phyloP scores from a whole-genome alignment of 2,329 filamentous ascomycete species.

The Boeremia lycopersici region DNA sequence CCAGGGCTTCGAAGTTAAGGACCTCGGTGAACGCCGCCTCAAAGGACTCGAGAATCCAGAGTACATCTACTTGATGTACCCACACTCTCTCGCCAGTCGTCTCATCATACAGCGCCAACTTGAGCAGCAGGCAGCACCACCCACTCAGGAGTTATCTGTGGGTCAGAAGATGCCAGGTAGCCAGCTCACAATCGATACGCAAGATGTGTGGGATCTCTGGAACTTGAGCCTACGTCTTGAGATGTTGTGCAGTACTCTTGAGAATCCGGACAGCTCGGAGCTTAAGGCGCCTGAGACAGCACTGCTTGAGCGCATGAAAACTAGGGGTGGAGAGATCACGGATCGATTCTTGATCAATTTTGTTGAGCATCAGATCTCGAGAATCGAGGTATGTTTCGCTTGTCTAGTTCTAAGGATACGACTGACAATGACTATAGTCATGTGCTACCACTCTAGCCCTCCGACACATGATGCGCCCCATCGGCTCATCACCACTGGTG shows the following conservation, averaged over 20 bases:
- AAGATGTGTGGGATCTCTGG: conserved; percentile 89
- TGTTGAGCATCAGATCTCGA: conserved; percentile 91
- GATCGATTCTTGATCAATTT: conserved; percentile 88
- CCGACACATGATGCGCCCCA: conserved; percentile 77
- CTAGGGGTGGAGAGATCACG: conserved; percentile 80
- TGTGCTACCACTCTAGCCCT: conserved; percentile 80
- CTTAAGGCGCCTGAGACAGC: conserved; percentile 83
- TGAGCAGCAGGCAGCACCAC: conserved; percentile 48
- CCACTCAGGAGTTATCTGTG: conserved; percentile 53
- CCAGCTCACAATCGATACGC: conserved; percentile 78
- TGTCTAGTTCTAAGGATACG: background rate
- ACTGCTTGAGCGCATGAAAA: conserved; percentile 75
- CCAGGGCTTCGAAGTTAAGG: conserved; percentile 95
- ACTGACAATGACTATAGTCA: conserved; percentile 61
- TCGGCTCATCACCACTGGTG: conserved; percentile 66
- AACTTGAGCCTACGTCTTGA: conserved; percentile 86
- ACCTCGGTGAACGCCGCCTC: conserved; percentile 91
- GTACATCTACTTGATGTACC: conserved; percentile 93
- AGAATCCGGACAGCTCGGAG: conserved; percentile 66
- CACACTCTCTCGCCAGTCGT: conserved; percentile 82
- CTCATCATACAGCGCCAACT: conserved; percentile 70
- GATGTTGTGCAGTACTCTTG: conserved; percentile 89
- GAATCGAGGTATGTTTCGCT: conserved; percentile 78
- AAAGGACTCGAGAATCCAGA: conserved; percentile 98
- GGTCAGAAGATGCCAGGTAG: conserved; percentile 68